Evolutionary conservation across 2,329 filamentous ascomycete genomes (phyloP), one percentile per base, ranked within the genome.

Genomic region (Aspergillus sergii): DNA sequence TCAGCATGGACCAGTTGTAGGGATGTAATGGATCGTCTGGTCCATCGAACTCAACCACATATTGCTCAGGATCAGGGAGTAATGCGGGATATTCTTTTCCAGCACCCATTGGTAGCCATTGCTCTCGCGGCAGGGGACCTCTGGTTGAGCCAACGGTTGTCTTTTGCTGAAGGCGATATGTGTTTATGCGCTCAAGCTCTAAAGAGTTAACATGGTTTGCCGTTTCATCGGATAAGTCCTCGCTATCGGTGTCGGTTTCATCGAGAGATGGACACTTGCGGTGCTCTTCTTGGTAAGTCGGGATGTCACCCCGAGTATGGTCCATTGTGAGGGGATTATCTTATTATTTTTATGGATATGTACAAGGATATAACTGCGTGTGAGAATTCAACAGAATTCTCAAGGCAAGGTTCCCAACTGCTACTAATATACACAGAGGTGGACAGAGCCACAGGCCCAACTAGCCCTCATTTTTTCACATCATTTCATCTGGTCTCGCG

Each of bases 21-120:
- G 83, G 82, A 68, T 85, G 82, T 39, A 82, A 43, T 0, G 82
- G 82, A 67, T 86, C 84, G 61, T 83, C 73, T 0, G 75, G 76
- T 1, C 84, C 84, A 64, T 85, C 83, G 62, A 86, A 86, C 57
- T 86, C 84, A 6, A 86, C 84, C 3, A 86, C 83, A 65, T 86
- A 86, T 48, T 82, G 80, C 63, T 85, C 82, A 34, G 78, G 74
- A 16, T 81, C 80, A 2, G 83, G 83, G 3, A 86, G 69, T 0
- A 77, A 71, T 8, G 83, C 82, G 3, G 84, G 84, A 64, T 82
- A 84, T 3, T 82, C 76, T 66, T 84, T 86, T 3, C 80, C 83
- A 10, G 67, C 73, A 34, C 69, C 71, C 67, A 68, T 74, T 12
- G 71, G 65, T 19, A 72, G 64, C 71, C 71, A 72, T 68, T 63